Conservation (phyloP, 2,329 filamentous ascomycete species). For the Cladosporium phlei region DNA sequence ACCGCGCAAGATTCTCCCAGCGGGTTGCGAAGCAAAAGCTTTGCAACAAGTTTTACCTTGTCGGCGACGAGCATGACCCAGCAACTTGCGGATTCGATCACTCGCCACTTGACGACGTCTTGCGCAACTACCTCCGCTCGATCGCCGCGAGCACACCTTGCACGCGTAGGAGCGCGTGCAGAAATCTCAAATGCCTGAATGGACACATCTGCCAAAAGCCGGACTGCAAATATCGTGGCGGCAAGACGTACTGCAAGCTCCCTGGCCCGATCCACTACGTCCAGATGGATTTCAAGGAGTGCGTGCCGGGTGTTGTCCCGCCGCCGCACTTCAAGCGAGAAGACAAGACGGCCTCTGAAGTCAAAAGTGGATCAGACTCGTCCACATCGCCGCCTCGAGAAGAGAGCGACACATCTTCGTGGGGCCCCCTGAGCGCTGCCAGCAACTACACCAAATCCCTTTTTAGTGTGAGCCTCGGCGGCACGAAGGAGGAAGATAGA, state of each 20-base stretch:
- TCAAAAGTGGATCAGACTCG: not conserved
- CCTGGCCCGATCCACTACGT: conserved; percentile 7
- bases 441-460: not conserved
- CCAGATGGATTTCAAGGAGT: not conserved
- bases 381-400: not conserved
- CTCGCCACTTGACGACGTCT: conserved; percentile 35
- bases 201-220: conserved; percentile 44
- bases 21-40: conserved; percentile 39
- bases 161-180: conserved; percentile 37
- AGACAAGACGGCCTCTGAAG: not conserved
- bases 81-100: conserved; percentile 46
- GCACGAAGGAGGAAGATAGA: no score
- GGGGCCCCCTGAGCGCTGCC: not conserved
- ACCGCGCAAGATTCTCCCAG: conserved; percentile 38
- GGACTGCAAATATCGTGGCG: conserved; percentile 26
- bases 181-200: conserved; percentile 39
- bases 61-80: conserved; percentile 25
- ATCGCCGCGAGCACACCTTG: conserved; percentile 45
- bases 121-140: conserved; percentile 40
- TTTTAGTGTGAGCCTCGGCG: conserved; percentile 3
- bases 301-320: not conserved
- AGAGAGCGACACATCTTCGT: not conserved
- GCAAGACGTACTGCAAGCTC: conserved; percentile 24
- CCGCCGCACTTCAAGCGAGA: not conserved
- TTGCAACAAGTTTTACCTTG: conserved; percentile 48